Evolutionary conservation across 2,329 filamentous ascomycete species (phyloP), one percentile per base, ranked within the genome.

Genomic region (Mycosphaerella arachidis): DNA sequence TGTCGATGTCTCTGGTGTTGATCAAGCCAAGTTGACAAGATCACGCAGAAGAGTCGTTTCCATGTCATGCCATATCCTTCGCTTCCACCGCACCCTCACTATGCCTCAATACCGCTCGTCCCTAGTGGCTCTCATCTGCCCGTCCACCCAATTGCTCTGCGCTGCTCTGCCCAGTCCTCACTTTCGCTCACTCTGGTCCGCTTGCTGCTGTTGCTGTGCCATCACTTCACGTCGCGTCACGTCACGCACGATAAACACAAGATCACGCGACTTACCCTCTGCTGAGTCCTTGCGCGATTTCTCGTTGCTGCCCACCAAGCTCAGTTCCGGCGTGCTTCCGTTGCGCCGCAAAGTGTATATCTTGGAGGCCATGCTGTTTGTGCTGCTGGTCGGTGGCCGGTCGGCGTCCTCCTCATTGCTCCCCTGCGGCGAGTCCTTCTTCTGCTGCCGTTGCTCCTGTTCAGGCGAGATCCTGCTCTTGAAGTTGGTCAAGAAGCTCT

Each of bases 321-420:
- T 77, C 56, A 81, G 66, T 58, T 81, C 78, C 48, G 79, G 78
- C 53, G 79, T 79, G 40, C 79, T 81, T 31, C 77, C 77, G 56
- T 72, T 72, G 57, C 74, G 76, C 55, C 75, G 72, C 58, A 79
- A 70, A 30, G 72, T 67, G 70, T 76, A 73, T 71, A 80, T 58
- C 48, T 69, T 70, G 3, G 67, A 71, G 62, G 72, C 66, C 55
- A 68, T 71, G 65, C 70, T 69, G 46, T 64, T 71, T 18, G 61
- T 63, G 65, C 70, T 70, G 43, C 64, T 71, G n/a, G 59, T 62
- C n/a, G 68, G 68, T 54, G 64, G 55, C 30, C 74, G 69, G 16
- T 31, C 30, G 16, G 50, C 24, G 20, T 68, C 65, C 37, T 71
- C 66, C 40, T 69, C 66, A 55, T 67, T 62, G 52, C 64, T 66